Evolutionary conservation across 2,329 filamentous ascomycete species (phyloP).

Genomic region (Teratosphaeria zuluensis): DNA sequence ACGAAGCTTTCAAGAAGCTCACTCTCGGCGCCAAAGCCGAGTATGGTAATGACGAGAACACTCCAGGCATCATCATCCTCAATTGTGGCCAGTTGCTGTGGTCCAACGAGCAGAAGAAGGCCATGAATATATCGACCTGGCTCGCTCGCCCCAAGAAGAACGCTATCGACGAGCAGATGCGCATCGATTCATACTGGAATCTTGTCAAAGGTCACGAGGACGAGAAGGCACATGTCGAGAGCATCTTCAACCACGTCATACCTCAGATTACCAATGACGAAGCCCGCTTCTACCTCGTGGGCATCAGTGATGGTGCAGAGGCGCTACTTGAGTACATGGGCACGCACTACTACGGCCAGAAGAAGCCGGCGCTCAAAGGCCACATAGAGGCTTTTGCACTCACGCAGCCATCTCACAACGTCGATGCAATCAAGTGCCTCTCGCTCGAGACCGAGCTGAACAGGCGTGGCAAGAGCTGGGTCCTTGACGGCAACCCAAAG

Average conservation of each 20-base stretch:
- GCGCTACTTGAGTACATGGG: conserved; percentile 13
- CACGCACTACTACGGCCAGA: conserved; percentile 5
- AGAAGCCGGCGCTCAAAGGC: conserved; percentile 5
- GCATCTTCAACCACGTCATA: conserved; percentile 57
- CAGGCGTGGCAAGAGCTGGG: conserved; percentile 8
- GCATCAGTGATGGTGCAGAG: conserved; percentile 57
- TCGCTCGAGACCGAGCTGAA: conserved; percentile 8
- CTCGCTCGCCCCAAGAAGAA: conserved; percentile 44
- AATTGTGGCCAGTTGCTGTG: conserved; percentile 72
- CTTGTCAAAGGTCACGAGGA: conserved; percentile 49
- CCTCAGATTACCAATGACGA: conserved; percentile 34
- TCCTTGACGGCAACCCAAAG: conserved; percentile 7
- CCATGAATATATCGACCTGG: conserved; percentile 52
- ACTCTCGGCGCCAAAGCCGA: neutral
- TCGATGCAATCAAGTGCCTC: conserved; percentile 1
- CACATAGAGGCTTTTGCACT: conserved; percentile 14
- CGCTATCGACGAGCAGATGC: conserved; percentile 48
- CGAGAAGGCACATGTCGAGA: conserved; percentile 52
- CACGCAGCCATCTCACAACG: conserved; percentile 12
- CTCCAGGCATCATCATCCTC: conserved; percentile 59
- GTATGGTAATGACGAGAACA: neutral
- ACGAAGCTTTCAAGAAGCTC: neutral
- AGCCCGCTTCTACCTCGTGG: conserved; percentile 58
- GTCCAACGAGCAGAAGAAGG: conserved; percentile 54
- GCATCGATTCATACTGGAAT: conserved; percentile 49